Evolutionary conservation across 2,329 filamentous ascomycete genomes (phyloP).

Genomic region (Ceratocystis diversiconidia): DNA sequence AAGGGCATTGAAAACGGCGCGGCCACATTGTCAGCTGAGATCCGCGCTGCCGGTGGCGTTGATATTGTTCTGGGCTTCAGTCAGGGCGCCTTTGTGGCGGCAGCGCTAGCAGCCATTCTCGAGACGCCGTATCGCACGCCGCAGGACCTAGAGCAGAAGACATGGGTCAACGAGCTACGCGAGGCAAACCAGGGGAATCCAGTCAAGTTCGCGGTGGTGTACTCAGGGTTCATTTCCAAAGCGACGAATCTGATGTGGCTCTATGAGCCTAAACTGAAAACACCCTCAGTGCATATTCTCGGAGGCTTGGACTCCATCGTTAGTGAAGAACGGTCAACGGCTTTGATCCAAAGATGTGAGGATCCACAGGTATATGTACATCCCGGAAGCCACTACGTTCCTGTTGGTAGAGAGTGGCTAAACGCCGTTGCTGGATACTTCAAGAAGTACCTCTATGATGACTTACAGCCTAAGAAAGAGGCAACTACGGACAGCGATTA

Average conservation of each 20-base stretch:
- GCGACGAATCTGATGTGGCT: slow-evolving; percentile 45
- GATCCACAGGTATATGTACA: slow-evolving; percentile 47
- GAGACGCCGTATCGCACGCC: slow-evolving; percentile 35
- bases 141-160: slow-evolving; percentile 22
- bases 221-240: slow-evolving; percentile 61
- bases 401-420: slow-evolving; percentile 66
- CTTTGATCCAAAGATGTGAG: slow-evolving; percentile 50
- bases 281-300: slow-evolving; percentile 67
- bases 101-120: slow-evolving; percentile 56
- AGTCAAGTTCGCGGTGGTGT: slow-evolving; percentile 59
- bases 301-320: slow-evolving; percentile 81
- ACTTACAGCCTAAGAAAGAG: slow-evolving; percentile 16
- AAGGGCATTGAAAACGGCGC: slow-evolving; percentile 57
- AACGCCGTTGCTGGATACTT: slow-evolving; percentile 64
- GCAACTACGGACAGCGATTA: background rate
- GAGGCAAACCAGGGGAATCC: slow-evolving; percentile 33
- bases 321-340: slow-evolving; percentile 56
- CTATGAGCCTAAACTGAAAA: slow-evolving; percentile 61
- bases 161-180: slow-evolving; percentile 34
- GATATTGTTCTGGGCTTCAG: slow-evolving; percentile 73
- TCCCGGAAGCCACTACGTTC: slow-evolving; percentile 83
- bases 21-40: slow-evolving; percentile 42
- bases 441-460: slow-evolving; percentile 26
- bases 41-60: slow-evolving; percentile 51
- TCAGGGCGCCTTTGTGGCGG: slow-evolving; percentile 61